Evolutionary conservation across 768 basidiomycete species (phyloP), one percentile per base, ranked within the genome.

Genomic region (Lentinula detonsa): DNA sequence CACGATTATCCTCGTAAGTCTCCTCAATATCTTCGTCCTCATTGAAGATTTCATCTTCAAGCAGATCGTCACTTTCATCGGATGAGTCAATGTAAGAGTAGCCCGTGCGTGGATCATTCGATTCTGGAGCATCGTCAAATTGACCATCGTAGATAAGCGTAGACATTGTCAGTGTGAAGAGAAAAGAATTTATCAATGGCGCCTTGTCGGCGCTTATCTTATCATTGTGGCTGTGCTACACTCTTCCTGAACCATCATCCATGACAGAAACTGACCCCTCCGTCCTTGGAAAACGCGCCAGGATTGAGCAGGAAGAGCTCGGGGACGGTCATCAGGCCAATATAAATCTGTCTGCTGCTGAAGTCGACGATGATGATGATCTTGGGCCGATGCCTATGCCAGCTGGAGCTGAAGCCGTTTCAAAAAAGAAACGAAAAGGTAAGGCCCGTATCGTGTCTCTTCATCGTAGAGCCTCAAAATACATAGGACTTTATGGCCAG

Each of bases 361-460:
- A 78, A 23, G 84, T 86, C 39, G 85, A 84, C 23, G 85, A 85
- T 64, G 87, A 89, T 66, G 87, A 89, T 65, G 93, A 95, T 68
- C 80, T 94, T 43, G 92, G 92, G 5, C 93, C 93, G 6, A 94
- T 95, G 93, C 93, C 94, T 9, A 75, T 91, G 75, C 85, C 88
- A 23, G 79, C 77, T 13, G 78, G 74, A 16, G 67, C 74, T 62
- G 65, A 75, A 65, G 61, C 71, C 65, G 65, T 65, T 55, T 66
- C 74, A 69, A 88, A 87, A 76, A 95, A 92, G 78, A 92, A 91
- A 70, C 83, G 91, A 61, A 95, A 91, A 84, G 88, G 93, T 90
- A 68, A 61, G 79, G 70, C 23, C 40, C 31, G 61, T 65, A 60
- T 64, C 56, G 49, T 65, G 28, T 18, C 63, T 50, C 61, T 58